phyloP scores from a whole-genome alignment of 768 basidiomycete species.

The Collybia sp. region DNA sequence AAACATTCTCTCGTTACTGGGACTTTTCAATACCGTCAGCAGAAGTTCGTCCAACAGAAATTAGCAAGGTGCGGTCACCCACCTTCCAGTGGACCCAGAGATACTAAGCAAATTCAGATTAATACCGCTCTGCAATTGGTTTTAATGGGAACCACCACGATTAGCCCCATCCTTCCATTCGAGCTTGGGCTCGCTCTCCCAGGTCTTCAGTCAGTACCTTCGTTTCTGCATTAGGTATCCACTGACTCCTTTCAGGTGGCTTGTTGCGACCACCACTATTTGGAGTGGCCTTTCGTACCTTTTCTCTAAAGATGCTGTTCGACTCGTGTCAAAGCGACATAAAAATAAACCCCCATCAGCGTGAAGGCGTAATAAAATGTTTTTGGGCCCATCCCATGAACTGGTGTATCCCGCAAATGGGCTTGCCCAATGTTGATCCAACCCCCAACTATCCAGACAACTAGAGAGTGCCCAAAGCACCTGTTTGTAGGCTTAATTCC shows the following conservation, averaged over 20 bases:
- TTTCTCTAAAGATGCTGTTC: conserved; percentile 71
- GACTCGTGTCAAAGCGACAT: conserved; percentile 40
- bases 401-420: too few species aligned
- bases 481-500: too few species aligned
- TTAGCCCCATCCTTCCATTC: conserved; percentile 72
- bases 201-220: conserved; percentile 67
- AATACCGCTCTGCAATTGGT: conserved; percentile 91
- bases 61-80: conserved; percentile 68
- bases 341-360: conserved; percentile 22
- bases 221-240: neutral
- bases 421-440: too few species aligned
- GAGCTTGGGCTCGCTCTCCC: conserved; percentile 52
- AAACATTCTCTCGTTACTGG: conserved; percentile 93
- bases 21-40: conserved; percentile 94
- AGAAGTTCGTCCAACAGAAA: conserved; percentile 88
- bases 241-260: conserved; percentile 46
- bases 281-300: conserved; percentile 88
- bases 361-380: neutral
- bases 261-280: conserved; percentile 86
- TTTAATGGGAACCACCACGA: conserved; percentile 86
- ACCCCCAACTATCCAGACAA: too few species aligned
- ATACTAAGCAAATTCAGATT: conserved; percentile 39
- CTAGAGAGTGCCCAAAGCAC: too few species aligned
- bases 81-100: neutral
- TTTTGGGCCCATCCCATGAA: neutral